A percentile compares a stretch with the other conserved stretches of the same genome.
Conservation (phyloP, 768 basidiomycete genomes). For the Goffeauzyma gilvescens region DNA sequence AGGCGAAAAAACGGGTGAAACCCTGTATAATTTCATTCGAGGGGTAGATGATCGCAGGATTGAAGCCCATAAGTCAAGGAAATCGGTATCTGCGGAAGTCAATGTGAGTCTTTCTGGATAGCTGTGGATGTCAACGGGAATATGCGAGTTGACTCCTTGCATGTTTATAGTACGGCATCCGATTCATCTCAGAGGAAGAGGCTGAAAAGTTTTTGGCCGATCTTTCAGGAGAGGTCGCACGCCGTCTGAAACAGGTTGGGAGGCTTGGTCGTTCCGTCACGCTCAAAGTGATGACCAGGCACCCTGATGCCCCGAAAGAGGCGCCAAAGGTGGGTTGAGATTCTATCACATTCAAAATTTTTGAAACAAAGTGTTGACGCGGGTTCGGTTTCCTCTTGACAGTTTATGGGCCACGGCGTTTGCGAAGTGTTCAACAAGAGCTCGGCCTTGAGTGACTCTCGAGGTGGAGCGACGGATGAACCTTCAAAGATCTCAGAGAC, state of each 20-base stretch:
- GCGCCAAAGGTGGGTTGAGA: conserved; percentile 53
- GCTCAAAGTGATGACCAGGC: conserved; percentile 72
- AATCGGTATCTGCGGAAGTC: conserved; percentile 83
- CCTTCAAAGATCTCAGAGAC: conserved; percentile 25
- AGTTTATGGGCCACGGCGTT: conserved; percentile 82
- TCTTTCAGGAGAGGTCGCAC: conserved; percentile 59
- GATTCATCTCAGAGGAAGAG: conserved; percentile 65
- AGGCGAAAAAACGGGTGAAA: conserved; percentile 67
- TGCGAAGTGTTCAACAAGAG: conserved; percentile 71
- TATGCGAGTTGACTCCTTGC: not conserved
- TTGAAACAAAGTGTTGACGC: no score
- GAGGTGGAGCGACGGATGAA: conserved; percentile 56
- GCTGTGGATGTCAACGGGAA: no score
- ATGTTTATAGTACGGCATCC: conserved; percentile 66
- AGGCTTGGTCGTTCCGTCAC: conserved; percentile 60
- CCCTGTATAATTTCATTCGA: conserved; percentile 58
- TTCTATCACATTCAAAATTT: not conserved
- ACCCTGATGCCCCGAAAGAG: conserved; percentile 68
- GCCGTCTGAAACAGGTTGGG: conserved; percentile 47
- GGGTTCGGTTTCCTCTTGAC: conserved; percentile 3
- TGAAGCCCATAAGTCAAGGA: conserved; percentile 66
- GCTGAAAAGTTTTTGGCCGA: conserved; percentile 59
- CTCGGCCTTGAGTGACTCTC: conserved; percentile 40
- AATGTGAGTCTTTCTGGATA: conserved; percentile 45
- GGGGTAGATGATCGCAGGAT: conserved; percentile 66